Evolutionary conservation across 2,329 filamentous ascomycete genomes (phyloP).

Genomic region (Lasiodiplodia theobromae): DNA sequence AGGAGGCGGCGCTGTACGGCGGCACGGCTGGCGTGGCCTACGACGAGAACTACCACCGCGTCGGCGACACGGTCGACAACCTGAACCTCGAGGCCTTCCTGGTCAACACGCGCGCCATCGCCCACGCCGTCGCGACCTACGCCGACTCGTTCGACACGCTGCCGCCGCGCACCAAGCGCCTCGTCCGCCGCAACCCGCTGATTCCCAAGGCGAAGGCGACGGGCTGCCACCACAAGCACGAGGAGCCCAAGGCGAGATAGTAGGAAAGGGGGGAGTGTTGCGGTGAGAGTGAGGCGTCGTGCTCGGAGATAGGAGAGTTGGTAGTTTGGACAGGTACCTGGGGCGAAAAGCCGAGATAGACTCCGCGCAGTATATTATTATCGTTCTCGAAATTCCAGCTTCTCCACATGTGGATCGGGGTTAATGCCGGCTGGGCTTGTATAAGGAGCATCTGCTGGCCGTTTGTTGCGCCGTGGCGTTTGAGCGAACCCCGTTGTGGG

Average conservation of each 20-base stretch:
- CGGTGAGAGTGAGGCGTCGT: no score
- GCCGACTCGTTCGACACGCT: constrained; percentile 45
- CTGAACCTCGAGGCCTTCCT: constrained; percentile 63
- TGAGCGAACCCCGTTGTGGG: neutral
- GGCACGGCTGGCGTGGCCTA: constrained; percentile 67
- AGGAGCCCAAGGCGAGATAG: constrained; percentile 11
- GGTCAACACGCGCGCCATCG: constrained; percentile 66
- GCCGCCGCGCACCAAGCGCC: constrained; percentile 33
- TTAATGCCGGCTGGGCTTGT: neutral
- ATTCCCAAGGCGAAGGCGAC: neutral
- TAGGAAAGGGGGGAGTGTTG: neutral
- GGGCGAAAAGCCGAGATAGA: neutral
- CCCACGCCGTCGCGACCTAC: constrained; percentile 51
- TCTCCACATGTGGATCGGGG: neutral
- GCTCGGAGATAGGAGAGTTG: neutral
- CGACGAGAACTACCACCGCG: constrained; percentile 64
- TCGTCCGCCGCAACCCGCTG: neutral
- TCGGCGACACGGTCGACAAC: constrained; percentile 62
- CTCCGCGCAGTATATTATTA: constrained; percentile 13
- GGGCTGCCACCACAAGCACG: constrained; percentile 25
- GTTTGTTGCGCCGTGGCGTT: neutral
- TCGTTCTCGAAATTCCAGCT: constrained; percentile 3
- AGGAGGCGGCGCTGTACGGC: constrained; percentile 73
- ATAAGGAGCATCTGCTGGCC: neutral
- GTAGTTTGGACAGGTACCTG: neutral